phyloP scores from a whole-genome alignment of 805 yeast genomes.

The Candida odintsovae region DNA sequence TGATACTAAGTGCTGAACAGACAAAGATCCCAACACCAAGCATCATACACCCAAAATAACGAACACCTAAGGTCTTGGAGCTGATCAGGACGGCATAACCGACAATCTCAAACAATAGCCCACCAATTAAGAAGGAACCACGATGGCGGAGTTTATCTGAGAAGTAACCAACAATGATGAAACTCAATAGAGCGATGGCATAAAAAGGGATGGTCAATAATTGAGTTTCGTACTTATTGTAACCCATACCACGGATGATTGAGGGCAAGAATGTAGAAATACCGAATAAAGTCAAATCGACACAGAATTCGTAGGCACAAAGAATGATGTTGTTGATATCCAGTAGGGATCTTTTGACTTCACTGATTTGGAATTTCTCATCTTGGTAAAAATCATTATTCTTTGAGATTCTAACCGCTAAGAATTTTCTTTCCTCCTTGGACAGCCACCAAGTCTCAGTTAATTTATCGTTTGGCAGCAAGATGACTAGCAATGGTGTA shows the following conservation, averaged over 20 bases:
- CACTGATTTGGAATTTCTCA: conserved; percentile 31
- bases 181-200: conserved; percentile 28
- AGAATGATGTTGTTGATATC: conserved; percentile 33
- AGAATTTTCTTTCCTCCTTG: conserved; percentile 32
- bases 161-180: conserved; percentile 26
- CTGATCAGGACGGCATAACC: conserved; percentile 31
- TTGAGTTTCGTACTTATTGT: conserved; percentile 35
- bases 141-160: conserved; percentile 27
- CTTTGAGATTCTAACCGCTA: conserved; percentile 29
- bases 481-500: conserved; percentile 28
- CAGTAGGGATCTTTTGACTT: conserved; percentile 29
- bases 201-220: conserved; percentile 40
- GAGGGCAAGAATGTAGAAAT: conserved; percentile 41
- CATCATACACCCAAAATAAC: conserved; percentile 34
- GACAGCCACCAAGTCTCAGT: conserved; percentile 35
- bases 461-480: conserved; percentile 34
- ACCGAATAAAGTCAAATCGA: conserved; percentile 37
- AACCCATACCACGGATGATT: conserved; percentile 38
- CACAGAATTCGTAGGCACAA: conserved; percentile 39
- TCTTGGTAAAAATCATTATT: conserved; percentile 32
- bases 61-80: conserved; percentile 27
- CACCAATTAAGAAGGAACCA: conserved; percentile 31
- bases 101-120: conserved; percentile 26
- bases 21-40: conserved; percentile 34
- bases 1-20: conserved; percentile 32